Evolutionary conservation across 352 stramenopile genomes (phyloP).

Genomic region (Globisporangium ultimum): DNA sequence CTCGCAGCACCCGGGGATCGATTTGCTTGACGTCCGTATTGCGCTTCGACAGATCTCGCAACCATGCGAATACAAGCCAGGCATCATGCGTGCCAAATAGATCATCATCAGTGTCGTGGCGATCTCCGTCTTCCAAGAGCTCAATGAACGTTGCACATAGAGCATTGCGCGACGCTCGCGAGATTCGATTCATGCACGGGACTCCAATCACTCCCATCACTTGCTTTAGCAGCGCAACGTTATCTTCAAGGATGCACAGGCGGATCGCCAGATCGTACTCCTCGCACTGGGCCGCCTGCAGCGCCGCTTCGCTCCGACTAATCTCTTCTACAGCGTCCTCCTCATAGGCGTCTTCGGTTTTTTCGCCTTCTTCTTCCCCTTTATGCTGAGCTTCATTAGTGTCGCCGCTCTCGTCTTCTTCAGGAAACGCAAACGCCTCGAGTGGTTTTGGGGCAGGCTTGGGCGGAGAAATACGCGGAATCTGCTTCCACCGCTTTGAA

Average conservation of each 20-base stretch:
- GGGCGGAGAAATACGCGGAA: constrained; percentile 17
- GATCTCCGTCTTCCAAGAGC: constrained; percentile 19
- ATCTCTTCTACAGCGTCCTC: constrained; percentile 5
- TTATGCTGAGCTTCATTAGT: background rate
- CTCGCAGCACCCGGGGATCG: constrained; percentile 36
- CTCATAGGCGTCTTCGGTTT: background rate
- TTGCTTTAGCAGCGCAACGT: constrained; percentile 33
- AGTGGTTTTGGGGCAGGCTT: constrained; percentile 6
- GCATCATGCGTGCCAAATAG: background rate
- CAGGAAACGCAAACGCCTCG: constrained; percentile 1
- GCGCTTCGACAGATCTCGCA: constrained; percentile 23
- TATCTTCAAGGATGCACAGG: constrained; percentile 53
- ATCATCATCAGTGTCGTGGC: constrained; percentile 8
- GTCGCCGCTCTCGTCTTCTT: background rate
- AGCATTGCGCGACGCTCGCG: constrained; percentile 28
- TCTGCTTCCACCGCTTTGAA: constrained; percentile 10
- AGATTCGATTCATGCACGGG: constrained; percentile 35
- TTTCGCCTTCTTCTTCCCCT: constrained; percentile 8
- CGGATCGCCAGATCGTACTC: constrained; percentile 51
- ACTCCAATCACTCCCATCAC: constrained; percentile 26
- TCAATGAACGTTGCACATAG: constrained; percentile 52
- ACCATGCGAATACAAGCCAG: constrained; percentile 51
- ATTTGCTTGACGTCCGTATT: constrained; percentile 18
- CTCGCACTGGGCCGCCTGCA: constrained; percentile 33
- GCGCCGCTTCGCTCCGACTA: constrained; percentile 33